Evolutionary conservation across 1,284 basidiomycete genomes (phyloP), one percentile per base, ranked within the genome.

Genomic region (Ceraceosorus bombacis): DNA sequence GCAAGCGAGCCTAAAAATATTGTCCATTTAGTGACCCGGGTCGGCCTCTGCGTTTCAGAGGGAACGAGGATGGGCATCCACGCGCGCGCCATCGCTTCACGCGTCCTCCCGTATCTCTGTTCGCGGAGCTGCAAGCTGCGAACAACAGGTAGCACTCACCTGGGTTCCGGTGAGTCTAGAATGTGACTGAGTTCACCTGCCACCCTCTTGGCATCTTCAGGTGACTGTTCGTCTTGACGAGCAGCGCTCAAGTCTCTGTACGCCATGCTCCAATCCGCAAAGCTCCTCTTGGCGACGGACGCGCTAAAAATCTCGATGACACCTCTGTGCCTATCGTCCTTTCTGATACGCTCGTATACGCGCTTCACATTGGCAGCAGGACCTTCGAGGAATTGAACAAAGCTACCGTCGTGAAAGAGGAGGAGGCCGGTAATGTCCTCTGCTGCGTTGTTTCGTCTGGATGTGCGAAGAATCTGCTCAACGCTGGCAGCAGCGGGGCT

Each of bases 351-450:
- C 52, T 61, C 49, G 48, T 64, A 69, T 17, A 65, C 52, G 48
- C 46, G 51, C 41, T 66, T 61, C 1, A 69, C 67, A 1, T 57
- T 57, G 6, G 59, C 37, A 6, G 56, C 49, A 0, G 67, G 67
- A 1, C 67, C 67, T 41, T 69, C 67, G 51, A 69, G 59, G 59
- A 69, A 69, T 39, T 69, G 67, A 0, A 61, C 67, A 40, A 69
- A 69, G 4, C 62, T 60, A 41, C 67, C 67, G 41, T 69, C 67
- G 36, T 61, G 67, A 50, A 64, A 69, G 9, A 69, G 57, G 0
- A 66, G 53, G 1, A 66, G 53, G 15, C 67, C 67, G 5, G 67
- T 69, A 51, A 69, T 64, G 49, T 54, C 57, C 5, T 56, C 50
- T 41, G 48, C 41, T 12, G 60, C 57, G 27, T 69, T 69, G 61